Evolutionary conservation across 2,329 filamentous ascomycete species (phyloP), one percentile per base, ranked within the genome.

Genomic region (Penicillium capsulatum): DNA sequence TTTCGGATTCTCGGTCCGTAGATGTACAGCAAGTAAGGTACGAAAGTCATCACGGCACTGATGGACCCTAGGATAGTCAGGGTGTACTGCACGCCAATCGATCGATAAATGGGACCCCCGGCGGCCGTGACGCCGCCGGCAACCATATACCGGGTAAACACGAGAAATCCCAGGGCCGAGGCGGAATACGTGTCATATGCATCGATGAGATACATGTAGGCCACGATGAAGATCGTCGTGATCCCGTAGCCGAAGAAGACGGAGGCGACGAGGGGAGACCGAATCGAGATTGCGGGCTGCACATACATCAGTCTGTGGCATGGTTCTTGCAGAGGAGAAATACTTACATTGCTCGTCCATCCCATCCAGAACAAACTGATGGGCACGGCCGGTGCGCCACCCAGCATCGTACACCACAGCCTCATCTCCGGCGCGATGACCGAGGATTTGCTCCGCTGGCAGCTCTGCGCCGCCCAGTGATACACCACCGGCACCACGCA

Each of bases 401-500:
- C 22, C 7, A 24, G 22, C 22, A 24, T 24, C 7, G 22, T 7
- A 11, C 11, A 24, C 22, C 22, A 24, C 22, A 24, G 22, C 22
- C 22, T 24, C 7, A 7, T 7, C 11, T 24, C 22, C 7, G 22
- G 22, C 7, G 7, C 7, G 11, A 24, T 24, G 22, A 24, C 22
- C 22, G 11, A 7, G 22, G 7, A 7, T 24, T 24, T 24, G 7
- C 11, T 24, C n/a, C n/a, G n/a, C n/a, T n/a, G n/a, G n/a, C n/a
- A n/a, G n/a, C n/a, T n/a, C n/a, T n/a, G n/a, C n/a, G n/a, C n/a
- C 11, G 22, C 11, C 22, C 22, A 24, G 11, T 7, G 11, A 11
- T 67, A 73, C 7, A 76, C 55, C 1, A 71, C 36, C 0, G 73
- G 73, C 0, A 75, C 67, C 2, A 70, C 52, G 2, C 63, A 40